A percentile compares a stretch with the other conserved stretches of the same genome.
phyloP scores from a whole-genome alignment of 257 asterid species.

The Coffea canephora region DNA sequence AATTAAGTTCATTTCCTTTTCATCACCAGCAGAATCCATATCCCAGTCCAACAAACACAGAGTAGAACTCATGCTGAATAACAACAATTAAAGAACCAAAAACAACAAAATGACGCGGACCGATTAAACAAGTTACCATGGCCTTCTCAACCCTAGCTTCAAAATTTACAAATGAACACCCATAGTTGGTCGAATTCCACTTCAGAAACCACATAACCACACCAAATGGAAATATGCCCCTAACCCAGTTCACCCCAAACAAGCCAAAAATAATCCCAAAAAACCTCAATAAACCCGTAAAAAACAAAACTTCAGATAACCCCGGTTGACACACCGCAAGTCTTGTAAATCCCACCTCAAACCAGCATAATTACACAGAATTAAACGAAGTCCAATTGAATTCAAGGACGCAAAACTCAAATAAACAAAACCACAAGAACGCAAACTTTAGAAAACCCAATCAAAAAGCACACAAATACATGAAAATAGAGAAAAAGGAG shows the following conservation, averaged over 20 bases:
- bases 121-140: not conserved
- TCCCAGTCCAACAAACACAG: not conserved
- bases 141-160: constrained; percentile 21
- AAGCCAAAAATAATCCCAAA: not conserved
- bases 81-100: not conserved
- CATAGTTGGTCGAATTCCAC: constrained; percentile 4
- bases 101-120: not conserved
- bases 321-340: not conserved
- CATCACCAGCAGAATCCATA: not conserved
- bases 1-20: not conserved
- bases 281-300: not conserved
- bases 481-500: not conserved
- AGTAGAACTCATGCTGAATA: not conserved
- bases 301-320: not conserved
- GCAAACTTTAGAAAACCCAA: constrained; percentile 5
- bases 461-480: not conserved
- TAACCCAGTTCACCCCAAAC: not conserved
- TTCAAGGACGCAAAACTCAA: constrained; percentile 6
- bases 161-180: not conserved
- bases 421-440: not conserved
- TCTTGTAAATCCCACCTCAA: constrained; percentile 4
- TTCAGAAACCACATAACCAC: not conserved
- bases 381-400: not conserved
- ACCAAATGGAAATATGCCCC: not conserved
- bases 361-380: constrained; percentile 7